These are phyloP conservation scores for Psilocybe cyanescens DNA, from an alignment of 768 basidiomycete genomes.

Conservation along the genomic window DNA sequence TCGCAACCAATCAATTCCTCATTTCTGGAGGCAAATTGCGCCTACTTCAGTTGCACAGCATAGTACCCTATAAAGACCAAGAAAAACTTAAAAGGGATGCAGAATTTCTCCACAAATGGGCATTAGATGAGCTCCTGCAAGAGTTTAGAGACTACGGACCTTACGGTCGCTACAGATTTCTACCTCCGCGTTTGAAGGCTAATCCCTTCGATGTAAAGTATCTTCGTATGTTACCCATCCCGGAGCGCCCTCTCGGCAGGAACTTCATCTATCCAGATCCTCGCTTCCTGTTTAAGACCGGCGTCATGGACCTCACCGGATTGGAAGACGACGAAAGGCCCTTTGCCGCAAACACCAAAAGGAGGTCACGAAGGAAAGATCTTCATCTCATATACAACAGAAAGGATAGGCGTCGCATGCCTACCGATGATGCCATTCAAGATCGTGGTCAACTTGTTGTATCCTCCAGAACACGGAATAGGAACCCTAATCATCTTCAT, in stretches of 20 bases:
- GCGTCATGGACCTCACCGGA: too few relatives aligned
- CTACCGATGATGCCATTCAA: too few relatives aligned
- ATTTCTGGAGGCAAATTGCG: constrained; percentile 40
- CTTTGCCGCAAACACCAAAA: too few relatives aligned
- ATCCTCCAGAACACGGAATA: too few relatives aligned
- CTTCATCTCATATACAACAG: too few relatives aligned
- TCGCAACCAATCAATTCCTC: constrained; percentile 28
- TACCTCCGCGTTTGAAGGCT: constrained; percentile 12
- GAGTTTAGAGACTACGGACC: constrained; percentile 21
- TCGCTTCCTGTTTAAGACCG: too few relatives aligned
- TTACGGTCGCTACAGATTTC: constrained; percentile 12
- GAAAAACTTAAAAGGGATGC: constrained; percentile 22
- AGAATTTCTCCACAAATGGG: constrained; percentile 30
- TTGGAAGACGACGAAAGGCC: too few relatives aligned
- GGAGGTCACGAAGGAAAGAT: too few relatives aligned
- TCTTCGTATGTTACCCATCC: constrained; percentile 4
- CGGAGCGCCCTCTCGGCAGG: neutral
- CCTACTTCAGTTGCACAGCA: constrained; percentile 27
- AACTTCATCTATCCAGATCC: too few relatives aligned
- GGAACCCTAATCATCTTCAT: too few relatives aligned
- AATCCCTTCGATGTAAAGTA: constrained; percentile 7
- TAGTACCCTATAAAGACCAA: constrained; percentile 22
- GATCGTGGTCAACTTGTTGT: too few relatives aligned
- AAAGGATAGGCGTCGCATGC: too few relatives aligned
- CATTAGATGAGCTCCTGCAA: constrained; percentile 29